phyloP scores from a whole-genome alignment of 2,329 filamentous ascomycete species.

The Neofusicoccum sp. region DNA sequence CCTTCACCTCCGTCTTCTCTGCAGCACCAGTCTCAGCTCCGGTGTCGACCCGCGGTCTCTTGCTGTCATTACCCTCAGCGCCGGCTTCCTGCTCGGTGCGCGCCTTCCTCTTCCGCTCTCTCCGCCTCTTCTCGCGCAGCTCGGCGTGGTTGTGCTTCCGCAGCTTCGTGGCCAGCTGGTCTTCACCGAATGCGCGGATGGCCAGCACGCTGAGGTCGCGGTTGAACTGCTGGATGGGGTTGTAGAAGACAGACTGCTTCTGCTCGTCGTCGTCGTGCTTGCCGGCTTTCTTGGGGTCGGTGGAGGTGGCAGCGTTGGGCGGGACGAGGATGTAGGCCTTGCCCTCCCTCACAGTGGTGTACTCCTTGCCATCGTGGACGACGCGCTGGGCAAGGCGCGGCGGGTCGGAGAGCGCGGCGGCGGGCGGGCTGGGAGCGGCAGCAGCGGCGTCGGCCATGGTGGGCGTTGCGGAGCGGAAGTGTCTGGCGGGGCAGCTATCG shows the following conservation, averaged over 20 bases:
- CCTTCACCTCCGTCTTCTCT: constrained; percentile 19
- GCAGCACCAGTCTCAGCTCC: constrained; percentile 9
- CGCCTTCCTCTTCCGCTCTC: constrained; percentile 24
- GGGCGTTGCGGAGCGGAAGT: neutral
- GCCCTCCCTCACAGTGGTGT: constrained; percentile 64
- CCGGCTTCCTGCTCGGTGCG: neutral
- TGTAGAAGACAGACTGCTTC: constrained; percentile 89
- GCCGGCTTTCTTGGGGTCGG: constrained; percentile 40
- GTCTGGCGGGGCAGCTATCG: neutral
- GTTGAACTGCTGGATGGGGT: constrained; percentile 98
- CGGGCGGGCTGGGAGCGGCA: neutral
- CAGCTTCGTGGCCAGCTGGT: constrained; percentile 52
- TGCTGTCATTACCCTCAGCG: constrained; percentile 23
- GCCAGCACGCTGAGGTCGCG: constrained; percentile 90
- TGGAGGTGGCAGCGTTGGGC: constrained; percentile 48
- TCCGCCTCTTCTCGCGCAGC: constrained; percentile 36
- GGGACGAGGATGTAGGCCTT: constrained; percentile 67
- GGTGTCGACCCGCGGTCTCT: constrained; percentile 23
- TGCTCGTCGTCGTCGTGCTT: constrained; percentile 48
- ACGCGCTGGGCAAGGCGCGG: constrained; percentile 34
- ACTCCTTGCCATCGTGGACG: constrained; percentile 51
- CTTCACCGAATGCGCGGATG: constrained; percentile 83
- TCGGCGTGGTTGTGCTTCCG: constrained; percentile 30
- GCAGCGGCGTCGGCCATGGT: neutral
- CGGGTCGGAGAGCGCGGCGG: constrained; percentile 26